These are phyloP conservation scores for Macaranga tanarius DNA, from an alignment of 441 rosid genomes.

Conservation along the genomic window DNA sequence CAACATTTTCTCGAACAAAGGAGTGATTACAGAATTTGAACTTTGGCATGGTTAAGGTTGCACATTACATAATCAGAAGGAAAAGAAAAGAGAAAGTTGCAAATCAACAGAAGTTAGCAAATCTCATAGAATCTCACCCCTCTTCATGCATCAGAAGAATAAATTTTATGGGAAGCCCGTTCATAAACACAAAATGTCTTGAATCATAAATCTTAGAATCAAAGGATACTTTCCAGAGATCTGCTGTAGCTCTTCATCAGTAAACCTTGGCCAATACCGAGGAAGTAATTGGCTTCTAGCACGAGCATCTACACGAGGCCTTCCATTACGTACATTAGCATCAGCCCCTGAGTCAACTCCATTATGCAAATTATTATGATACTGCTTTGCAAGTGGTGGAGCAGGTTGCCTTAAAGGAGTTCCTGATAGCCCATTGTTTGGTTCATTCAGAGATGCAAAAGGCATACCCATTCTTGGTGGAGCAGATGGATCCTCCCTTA, in stretches of 20 bases:
- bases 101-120: background rate
- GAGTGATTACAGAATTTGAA: slow-evolving; percentile 76
- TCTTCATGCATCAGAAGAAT: slow-evolving; percentile 1
- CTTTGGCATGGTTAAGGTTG: slow-evolving; percentile 69
- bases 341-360: slow-evolving; percentile 58
- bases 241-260: slow-evolving; percentile 72
- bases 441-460: slow-evolving; percentile 48
- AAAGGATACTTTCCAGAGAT: slow-evolving; percentile 94
- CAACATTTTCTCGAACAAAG: slow-evolving; percentile 95
- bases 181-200: background rate
- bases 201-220: slow-evolving; percentile 10
- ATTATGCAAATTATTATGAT: slow-evolving; percentile 48
- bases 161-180: background rate
- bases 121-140: background rate
- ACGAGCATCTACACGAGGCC: slow-evolving; percentile 63
- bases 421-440: slow-evolving; percentile 52
- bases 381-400: slow-evolving; percentile 44
- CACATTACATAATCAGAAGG: background rate
- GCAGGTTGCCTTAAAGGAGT: slow-evolving; percentile 44
- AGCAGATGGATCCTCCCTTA: slow-evolving; percentile 58
- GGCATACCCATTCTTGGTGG: slow-evolving; percentile 46
- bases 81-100: background rate
- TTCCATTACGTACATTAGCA: slow-evolving; percentile 48
- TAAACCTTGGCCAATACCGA: slow-evolving; percentile 86
- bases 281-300: slow-evolving; percentile 75